Conservation (phyloP, 306 rosid genomes). For the Gastrolobium bilobum region DNA sequence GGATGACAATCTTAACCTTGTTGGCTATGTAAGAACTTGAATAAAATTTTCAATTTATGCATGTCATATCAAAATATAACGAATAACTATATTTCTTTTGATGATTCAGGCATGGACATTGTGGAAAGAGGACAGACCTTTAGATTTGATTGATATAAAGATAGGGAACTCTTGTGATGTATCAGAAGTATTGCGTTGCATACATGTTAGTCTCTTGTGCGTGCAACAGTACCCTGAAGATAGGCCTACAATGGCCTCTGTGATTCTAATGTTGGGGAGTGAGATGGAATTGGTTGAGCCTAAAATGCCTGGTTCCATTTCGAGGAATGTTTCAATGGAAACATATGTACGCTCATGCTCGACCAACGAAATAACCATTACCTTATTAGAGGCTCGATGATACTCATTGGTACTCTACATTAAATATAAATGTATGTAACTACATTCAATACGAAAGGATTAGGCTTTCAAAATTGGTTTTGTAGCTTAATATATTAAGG, state of each 20-base stretch:
- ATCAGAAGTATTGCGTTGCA: constrained; percentile 50
- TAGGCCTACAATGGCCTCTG: constrained; percentile 36
- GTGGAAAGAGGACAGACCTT: constrained; percentile 46
- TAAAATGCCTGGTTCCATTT: constrained; percentile 45
- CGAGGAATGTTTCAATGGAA: not conserved
- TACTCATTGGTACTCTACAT: not conserved
- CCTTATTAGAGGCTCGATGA: not conserved
- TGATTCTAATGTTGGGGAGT: constrained; percentile 51
- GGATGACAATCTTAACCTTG: constrained; percentile 42
- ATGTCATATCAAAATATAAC: not conserved
- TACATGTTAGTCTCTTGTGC: constrained; percentile 58
- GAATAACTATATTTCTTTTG: not conserved
- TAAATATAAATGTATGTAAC: no score
- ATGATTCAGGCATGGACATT: constrained; percentile 57
- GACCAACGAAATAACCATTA: constrained; percentile 1
- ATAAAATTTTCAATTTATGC: no score
- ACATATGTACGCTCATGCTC: not conserved
- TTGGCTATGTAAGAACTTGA: constrained; percentile 48
- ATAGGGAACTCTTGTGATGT: constrained; percentile 7
- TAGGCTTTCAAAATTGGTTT: no score
- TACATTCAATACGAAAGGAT: no score
- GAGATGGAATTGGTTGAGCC: constrained; percentile 50
- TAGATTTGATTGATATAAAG: constrained; percentile 46
- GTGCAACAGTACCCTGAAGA: constrained; percentile 51
- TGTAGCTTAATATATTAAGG: no score